Conservation (phyloP, 768 basidiomycete genomes). For the Lactarius sanguifluus region DNA sequence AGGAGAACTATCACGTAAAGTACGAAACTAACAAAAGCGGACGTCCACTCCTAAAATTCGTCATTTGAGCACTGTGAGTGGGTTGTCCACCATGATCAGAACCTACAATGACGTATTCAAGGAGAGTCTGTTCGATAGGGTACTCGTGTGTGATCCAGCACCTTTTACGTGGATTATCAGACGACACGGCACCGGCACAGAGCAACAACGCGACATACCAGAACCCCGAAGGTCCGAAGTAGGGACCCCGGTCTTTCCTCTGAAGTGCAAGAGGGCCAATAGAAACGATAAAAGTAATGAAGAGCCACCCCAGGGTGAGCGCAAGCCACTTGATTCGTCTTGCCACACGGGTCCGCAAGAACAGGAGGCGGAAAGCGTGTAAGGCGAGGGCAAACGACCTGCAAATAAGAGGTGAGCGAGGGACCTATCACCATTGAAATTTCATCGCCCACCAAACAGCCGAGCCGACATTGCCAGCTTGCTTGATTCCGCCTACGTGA, state of each 20-base stretch:
- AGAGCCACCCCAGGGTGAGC: constrained; percentile 40
- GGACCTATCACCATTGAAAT: constrained; percentile 27
- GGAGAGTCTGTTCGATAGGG: constrained; percentile 39
- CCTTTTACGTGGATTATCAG: constrained; percentile 29
- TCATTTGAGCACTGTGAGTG: background rate
- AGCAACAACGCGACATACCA: constrained; percentile 36
- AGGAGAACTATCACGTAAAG: constrained; percentile 39
- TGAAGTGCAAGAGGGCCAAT: constrained; percentile 43
- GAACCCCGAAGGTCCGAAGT: constrained; percentile 46
- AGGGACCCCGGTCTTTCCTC: constrained; percentile 38
- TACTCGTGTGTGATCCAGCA: constrained; percentile 49
- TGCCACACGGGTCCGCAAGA: constrained; percentile 38
- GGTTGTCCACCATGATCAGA: no score
- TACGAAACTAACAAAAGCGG: constrained; percentile 36
- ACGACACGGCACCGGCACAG: background rate
- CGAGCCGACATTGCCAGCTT: constrained; percentile 45
- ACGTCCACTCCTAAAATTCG: constrained; percentile 37
- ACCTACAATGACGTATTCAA: constrained; percentile 49
- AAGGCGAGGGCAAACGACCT: constrained; percentile 38
- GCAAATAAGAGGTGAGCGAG: constrained; percentile 30
- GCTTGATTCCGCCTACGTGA: constrained; percentile 39
- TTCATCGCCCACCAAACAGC: constrained; percentile 41
- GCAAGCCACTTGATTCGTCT: constrained; percentile 32
- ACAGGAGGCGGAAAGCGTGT: constrained; percentile 42
- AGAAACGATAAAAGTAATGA: constrained; percentile 37